Conservation (phyloP, 2,329 filamentous ascomycete genomes). For the Talaromyces verruculosus region DNA sequence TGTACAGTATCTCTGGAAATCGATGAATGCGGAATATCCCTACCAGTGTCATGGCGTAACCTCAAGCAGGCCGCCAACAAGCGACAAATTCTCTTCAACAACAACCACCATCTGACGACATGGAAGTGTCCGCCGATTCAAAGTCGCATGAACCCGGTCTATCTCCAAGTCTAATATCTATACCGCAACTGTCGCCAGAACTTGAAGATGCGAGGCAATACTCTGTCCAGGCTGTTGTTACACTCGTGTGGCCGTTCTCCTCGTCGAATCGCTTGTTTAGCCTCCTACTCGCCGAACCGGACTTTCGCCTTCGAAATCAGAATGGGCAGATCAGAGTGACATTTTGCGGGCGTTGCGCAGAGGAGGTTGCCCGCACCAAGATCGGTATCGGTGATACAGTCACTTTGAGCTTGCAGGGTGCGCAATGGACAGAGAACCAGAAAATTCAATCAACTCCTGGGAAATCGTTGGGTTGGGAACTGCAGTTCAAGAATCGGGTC, state of each 20-base stretch:
- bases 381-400: slow-evolving; percentile 79
- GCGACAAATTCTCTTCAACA: neutral
- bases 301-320: slow-evolving; percentile 73
- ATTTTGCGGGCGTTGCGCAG: slow-evolving; percentile 70
- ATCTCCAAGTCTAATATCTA: slow-evolving; percentile 34
- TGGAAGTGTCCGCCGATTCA: slow-evolving; percentile 32
- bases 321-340: slow-evolving; percentile 79
- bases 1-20: neutral
- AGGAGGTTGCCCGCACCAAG: slow-evolving; percentile 63
- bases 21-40: slow-evolving; percentile 15
- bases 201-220: slow-evolving; percentile 29
- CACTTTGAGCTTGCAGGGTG: slow-evolving; percentile 67
- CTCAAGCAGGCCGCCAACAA: slow-evolving; percentile 16
- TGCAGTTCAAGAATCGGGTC: slow-evolving; percentile 47
- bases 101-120: slow-evolving; percentile 24
- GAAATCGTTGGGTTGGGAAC: slow-evolving; percentile 58
- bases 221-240: slow-evolving; percentile 68
- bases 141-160: slow-evolving; percentile 27
- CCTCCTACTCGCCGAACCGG: slow-evolving; percentile 78
- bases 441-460: slow-evolving; percentile 55
- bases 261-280: slow-evolving; percentile 71
- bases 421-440: slow-evolving; percentile 60
- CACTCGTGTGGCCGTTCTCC: slow-evolving; percentile 89
- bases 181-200: slow-evolving; percentile 44
- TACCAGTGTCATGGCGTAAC: slow-evolving; percentile 14